Evolutionary conservation across 306 rosid species (phyloP), one percentile per base, ranked within the genome.

Genomic region (Vachellia collinsii): DNA sequence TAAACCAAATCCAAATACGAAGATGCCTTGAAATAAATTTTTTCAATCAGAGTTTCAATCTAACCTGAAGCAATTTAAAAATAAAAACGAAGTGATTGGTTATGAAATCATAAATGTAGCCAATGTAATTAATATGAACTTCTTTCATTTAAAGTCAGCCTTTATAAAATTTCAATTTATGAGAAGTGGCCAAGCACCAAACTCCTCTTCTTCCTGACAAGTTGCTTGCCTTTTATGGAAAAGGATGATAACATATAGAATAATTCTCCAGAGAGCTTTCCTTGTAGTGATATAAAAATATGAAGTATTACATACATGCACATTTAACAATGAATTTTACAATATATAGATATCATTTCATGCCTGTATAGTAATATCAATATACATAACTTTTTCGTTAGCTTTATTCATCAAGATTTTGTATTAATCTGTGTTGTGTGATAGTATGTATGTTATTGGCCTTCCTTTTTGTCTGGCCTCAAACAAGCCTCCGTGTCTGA

Each of bases 271-370:
- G n/a, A 46, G 58, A 67, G 58, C 77, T 41, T 69, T 62, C 58
- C 44, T 82, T 46, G 50, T 7, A 38, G 51, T 17, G 22, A 66
- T 59, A 48, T 19, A 56, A 56, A 54, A 56, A 8, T 56, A 3
- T 48, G 2, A 19, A 65, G 71, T 70, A 51, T 7, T 71, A 58
- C 72, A 72, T 67, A 48, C 72, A 66, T 72, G 78, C 62, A 80
- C 78, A 86, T 8, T 48, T 39, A 69, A 76, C 84, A 86, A 16
- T 47, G 53, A 79, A 76, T 67, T 72, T 77, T 42, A 66, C 80
- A 77, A 22, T 20, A 58, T 62, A 48, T 58, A 48, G 34, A 56
- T 77, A 67, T 65, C 64, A 65, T 50, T 34, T 34, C 4, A 75
- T 25, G 48, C 50, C 65, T 29, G 58, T 44, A 38, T 3, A 39